Percentiles rank a stretch among this genome's conserved stretches.
Evolutionary conservation across 768 basidiomycete species (phyloP).

Genomic region (Brasilioporus rufonigricans): DNA sequence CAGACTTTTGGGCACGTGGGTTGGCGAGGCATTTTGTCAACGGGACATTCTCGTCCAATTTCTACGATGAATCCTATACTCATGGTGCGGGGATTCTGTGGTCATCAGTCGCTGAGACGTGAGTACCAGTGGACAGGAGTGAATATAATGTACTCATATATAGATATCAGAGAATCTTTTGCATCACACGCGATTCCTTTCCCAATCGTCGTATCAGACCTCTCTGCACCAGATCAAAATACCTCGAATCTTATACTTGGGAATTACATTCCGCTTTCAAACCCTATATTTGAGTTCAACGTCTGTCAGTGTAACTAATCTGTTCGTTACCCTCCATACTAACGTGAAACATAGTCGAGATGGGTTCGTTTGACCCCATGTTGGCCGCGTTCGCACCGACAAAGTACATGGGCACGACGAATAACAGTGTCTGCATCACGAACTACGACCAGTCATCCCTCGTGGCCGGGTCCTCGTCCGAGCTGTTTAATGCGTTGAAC

Average conservation of each 20-base stretch:
- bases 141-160: background rate
- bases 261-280: conserved; percentile 29
- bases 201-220: conserved; percentile 36
- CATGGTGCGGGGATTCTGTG: conserved; percentile 37
- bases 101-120: conserved; percentile 35
- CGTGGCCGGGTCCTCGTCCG: conserved; percentile 41
- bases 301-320: conserved; percentile 22
- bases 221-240: conserved; percentile 26
- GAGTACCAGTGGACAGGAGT: conserved; percentile 13
- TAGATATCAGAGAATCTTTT: conserved; percentile 30
- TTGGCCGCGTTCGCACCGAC: conserved; percentile 45
- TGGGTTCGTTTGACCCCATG: conserved; percentile 42
- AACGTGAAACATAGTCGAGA: conserved; percentile 30
- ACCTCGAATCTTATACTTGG: conserved; percentile 18
- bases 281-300: conserved; percentile 37
- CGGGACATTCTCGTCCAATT: conserved; percentile 34
- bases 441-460: conserved; percentile 36
- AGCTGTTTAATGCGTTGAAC: conserved; percentile 33
- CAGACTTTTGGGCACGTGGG: conserved; percentile 26
- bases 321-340: background rate
- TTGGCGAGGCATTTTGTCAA: conserved; percentile 40
- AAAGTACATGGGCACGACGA: conserved; percentile 43
- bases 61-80: conserved; percentile 26
- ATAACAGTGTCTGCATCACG: conserved; percentile 30
- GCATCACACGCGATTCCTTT: conserved; percentile 36